Evolutionary conservation across 306 rosid species (phyloP).

Genomic region (Neltuma alba): DNA sequence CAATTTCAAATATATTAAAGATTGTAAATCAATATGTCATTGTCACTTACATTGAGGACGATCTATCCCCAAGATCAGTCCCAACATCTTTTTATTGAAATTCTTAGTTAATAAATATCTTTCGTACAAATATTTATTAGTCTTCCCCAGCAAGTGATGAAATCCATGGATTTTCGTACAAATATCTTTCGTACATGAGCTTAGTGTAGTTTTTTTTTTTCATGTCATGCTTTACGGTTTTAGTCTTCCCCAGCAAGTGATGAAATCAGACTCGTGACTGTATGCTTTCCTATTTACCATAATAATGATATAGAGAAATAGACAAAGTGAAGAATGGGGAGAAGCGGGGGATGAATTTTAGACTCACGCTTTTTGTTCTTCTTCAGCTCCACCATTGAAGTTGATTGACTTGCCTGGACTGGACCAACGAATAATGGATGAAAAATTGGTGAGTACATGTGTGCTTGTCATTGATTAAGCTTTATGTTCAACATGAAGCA

Average conservation of each 20-base stretch:
- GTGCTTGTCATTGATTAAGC: constrained; percentile 14
- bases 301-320: not conserved
- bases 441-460: constrained; percentile 66
- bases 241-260: not conserved
- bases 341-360: not conserved
- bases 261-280: not conserved
- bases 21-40: not conserved
- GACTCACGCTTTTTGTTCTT: constrained; percentile 31
- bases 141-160: no score
- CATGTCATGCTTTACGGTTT: not conserved
- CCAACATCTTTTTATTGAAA: not conserved
- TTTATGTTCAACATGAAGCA: constrained; percentile 18
- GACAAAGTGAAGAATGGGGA: not conserved
- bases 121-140: no score
- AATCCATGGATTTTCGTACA: no score
- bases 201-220: not conserved
- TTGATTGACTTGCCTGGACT: constrained; percentile 97
- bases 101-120: not conserved
- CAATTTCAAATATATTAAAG: not conserved
- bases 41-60: not conserved
- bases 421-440: constrained; percentile 86
- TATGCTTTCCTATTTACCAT: not conserved
- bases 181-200: no score
- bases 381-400: constrained; percentile 85
- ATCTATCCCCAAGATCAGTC: not conserved